Evolutionary conservation across 306 rosid genomes (phyloP).

Genomic region (Clitoria ternatea): DNA sequence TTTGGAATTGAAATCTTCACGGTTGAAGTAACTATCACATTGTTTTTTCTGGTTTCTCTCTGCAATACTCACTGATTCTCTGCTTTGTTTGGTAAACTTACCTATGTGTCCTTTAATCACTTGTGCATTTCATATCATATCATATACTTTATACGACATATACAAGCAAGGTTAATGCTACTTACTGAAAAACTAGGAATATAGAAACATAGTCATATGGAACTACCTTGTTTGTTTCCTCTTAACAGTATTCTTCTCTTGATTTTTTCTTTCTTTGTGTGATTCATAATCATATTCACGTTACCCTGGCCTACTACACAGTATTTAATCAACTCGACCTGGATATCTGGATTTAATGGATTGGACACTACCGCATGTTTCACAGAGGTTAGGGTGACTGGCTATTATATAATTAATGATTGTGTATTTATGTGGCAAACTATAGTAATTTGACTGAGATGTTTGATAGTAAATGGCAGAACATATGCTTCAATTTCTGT

Average conservation of each 20-base stretch:
- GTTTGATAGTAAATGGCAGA: conserved; percentile 7
- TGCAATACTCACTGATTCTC: neutral
- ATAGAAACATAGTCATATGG: neutral
- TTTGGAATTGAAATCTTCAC: conserved; percentile 53
- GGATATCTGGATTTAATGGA: conserved; percentile 4
- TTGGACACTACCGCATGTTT: conserved; percentile 12
- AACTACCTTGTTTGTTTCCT: neutral
- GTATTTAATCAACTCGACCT: neutral
- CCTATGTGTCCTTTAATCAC: neutral
- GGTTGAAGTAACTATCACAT: conserved; percentile 33
- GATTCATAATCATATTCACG: neutral
- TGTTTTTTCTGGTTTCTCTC: neutral
- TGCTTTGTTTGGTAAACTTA: conserved; percentile 5
- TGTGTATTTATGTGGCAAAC: neutral
- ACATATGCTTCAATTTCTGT: neutral
- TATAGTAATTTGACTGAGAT: neutral
- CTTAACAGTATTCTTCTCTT: neutral
- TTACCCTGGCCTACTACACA: neutral
- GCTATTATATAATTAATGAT: neutral
- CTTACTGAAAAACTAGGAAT: neutral
- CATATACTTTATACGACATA: neutral
- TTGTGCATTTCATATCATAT: neutral
- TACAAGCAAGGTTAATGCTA: neutral
- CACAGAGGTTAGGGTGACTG: neutral
- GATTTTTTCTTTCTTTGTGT: neutral